phyloP scores from a whole-genome alignment of 164 flowering plant species.

The Euptelea pleiosperma region DNA sequence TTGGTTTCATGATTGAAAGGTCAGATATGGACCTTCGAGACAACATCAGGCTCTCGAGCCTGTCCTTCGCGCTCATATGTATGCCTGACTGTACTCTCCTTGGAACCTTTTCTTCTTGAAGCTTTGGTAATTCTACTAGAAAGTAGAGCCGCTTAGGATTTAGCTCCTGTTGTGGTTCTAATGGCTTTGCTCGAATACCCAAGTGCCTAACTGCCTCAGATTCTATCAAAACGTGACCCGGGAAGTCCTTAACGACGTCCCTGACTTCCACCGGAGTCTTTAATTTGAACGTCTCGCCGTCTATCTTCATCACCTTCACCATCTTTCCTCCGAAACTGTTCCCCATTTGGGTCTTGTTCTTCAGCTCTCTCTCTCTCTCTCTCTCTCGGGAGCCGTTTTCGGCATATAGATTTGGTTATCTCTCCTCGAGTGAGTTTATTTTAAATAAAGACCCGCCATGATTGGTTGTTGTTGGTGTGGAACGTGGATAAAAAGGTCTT shows the following conservation, averaged over 20 bases:
- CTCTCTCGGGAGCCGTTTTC: too few relatives aligned
- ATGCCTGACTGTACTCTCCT: constrained; percentile 43
- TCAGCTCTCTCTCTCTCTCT: too few relatives aligned
- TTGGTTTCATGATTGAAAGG: constrained; percentile 20
- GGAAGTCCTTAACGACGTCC: constrained; percentile 40
- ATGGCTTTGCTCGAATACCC: constrained; percentile 50
- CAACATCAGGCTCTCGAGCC: constrained; percentile 52
- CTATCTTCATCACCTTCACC: constrained; percentile 53
- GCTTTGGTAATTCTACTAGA: constrained; percentile 41
- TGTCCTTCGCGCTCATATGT: constrained; percentile 53
- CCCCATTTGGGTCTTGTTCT: too few relatives aligned
- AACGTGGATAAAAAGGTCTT: too few relatives aligned
- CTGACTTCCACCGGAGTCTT: constrained; percentile 39
- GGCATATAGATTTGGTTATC: too few relatives aligned
- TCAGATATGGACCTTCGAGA: constrained; percentile 41
- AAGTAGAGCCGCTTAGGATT: constrained; percentile 48
- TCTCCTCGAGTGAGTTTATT: too few relatives aligned
- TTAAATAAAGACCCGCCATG: too few relatives aligned
- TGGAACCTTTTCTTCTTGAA: constrained; percentile 19
- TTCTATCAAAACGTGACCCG: constrained; percentile 46
- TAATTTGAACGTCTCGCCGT: constrained; percentile 45
- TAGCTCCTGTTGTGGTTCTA: constrained; percentile 37
- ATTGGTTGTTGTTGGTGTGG: too few relatives aligned
- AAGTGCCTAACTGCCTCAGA: constrained; percentile 44
- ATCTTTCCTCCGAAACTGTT: constrained; percentile 42